Evolutionary conservation across 2,329 filamentous ascomycete genomes (phyloP).

Genomic region (Pseudocercospora macadamiae): DNA sequence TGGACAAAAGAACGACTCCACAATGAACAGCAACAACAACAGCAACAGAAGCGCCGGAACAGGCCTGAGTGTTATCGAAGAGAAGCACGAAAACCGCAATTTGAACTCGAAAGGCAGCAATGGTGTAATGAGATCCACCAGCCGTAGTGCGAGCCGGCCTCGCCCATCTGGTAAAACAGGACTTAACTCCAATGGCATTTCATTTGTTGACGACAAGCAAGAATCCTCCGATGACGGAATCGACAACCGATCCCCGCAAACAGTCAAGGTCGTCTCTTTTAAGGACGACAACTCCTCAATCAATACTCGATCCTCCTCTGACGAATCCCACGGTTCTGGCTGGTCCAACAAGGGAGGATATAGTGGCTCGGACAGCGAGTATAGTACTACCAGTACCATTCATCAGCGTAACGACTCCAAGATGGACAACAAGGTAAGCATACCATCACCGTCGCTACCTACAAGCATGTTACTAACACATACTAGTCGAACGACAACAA

Average conservation of each 20-base stretch:
- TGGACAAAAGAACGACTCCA: conserved; percentile 2
- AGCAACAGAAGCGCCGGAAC: conserved; percentile 13
- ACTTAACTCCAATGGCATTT: conserved; percentile 26
- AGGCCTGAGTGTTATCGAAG: conserved; percentile 22
- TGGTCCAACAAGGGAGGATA: conserved; percentile 23
- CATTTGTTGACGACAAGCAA: conserved; percentile 20
- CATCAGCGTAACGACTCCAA: conserved; percentile 13
- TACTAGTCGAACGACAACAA: conserved; percentile 13
- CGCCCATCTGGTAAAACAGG: conserved; percentile 23
- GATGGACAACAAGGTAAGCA: conserved; percentile 1
- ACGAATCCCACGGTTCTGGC: conserved; percentile 20
- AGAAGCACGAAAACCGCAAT: conserved; percentile 16
- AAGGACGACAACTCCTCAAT: conserved; percentile 15
- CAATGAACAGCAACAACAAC: conserved; percentile 14
- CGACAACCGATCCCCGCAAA: conserved; percentile 16
- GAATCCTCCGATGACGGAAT: conserved; percentile 21
- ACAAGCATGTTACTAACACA: too few species aligned
- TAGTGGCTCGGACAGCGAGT: conserved; percentile 22
- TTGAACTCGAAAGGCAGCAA: conserved; percentile 18
- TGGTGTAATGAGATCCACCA: conserved; percentile 17
- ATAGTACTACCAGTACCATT: conserved; percentile 20
- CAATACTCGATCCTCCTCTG: conserved; percentile 19
- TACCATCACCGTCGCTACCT: too few species aligned
- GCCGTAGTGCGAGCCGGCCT: conserved; percentile 20
- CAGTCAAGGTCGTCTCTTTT: conserved; percentile 19